Conservation (phyloP, 176 grass and related monocot genomes). For the Carex cristatella region DNA sequence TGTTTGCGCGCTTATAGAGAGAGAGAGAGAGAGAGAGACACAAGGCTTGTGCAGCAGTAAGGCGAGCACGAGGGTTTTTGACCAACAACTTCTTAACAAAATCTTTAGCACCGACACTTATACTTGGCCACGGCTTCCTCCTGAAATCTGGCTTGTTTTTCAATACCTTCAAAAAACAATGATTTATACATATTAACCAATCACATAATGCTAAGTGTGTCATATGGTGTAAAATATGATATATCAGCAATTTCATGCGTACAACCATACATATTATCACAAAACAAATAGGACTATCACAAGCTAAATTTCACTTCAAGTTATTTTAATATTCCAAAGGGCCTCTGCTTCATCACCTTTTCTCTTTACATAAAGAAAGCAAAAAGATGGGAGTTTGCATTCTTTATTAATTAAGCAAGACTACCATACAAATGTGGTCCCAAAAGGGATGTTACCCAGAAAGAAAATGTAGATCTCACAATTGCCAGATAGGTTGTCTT, state of each 20-base stretch:
- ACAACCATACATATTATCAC: background rate
- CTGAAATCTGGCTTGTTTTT: slow-evolving; percentile 94
- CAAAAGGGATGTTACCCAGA: background rate
- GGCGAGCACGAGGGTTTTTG: slow-evolving; percentile 88
- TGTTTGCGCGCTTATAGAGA: background rate
- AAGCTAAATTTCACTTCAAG: background rate
- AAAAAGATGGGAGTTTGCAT: background rate
- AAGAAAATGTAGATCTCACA: background rate
- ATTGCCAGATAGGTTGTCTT: background rate
- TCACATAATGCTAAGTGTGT: background rate
- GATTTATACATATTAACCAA: background rate
- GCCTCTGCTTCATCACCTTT: background rate
- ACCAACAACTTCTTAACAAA: slow-evolving; percentile 87
- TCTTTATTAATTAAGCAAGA: slow-evolving; percentile 4
- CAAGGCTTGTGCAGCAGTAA: slow-evolving; percentile 98
- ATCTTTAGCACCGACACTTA: slow-evolving; percentile 84
- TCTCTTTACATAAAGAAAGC: slow-evolving; percentile 1
- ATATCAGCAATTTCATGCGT: background rate
- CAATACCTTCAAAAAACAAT: slow-evolving; percentile 52
- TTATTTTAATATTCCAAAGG: background rate
- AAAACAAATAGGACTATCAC: background rate
- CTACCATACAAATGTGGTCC: background rate
- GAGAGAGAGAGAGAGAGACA: slow-evolving; percentile 34
- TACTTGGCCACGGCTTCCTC: slow-evolving; percentile 82
- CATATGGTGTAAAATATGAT: background rate